Evolutionary conservation across 2,329 filamentous ascomycete species (phyloP), one percentile per base, ranked within the genome.

Genomic region (Monosporascus sp.): DNA sequence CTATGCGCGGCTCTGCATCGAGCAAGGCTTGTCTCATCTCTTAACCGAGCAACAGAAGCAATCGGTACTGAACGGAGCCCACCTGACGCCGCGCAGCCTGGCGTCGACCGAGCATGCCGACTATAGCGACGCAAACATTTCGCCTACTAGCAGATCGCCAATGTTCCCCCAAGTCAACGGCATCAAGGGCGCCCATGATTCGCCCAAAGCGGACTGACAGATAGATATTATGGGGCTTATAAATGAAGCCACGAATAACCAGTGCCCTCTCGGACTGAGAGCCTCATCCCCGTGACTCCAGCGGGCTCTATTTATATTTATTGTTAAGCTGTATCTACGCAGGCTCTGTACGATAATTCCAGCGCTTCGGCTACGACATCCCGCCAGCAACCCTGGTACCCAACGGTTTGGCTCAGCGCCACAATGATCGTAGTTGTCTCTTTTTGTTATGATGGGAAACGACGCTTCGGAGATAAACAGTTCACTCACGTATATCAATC

Each of bases 1-100:
- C 31, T 85, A 83, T 57, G 69, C 69, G 25, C 73, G 73, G 34
- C 66, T 84, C 18, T 83, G 79, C 62, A 68, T 74, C 50, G 78
- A 83, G 54, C 81, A 85, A 64, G 79, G 79, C n/a, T 71, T 84
- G 6, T 70, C 72, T 14, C 74, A 85, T 66, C 72, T 84, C 48
- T 51, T 83, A 54, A 70, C 71, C 31, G 73, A 72, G n/a, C 67
- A 70, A 37, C 68, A 71, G 52, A 77, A 74, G 51, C 71, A 75
- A 5, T 66, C 70, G 22, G 63, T 76, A 11, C 61, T 73, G 11
- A 81, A 80, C 47, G 79, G 77, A 22, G 65, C 73, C 27, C 73
- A 75, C 53, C 68, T 75, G 25, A 79, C 78, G 8, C 76, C 78
- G 1, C 67, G 65, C 22, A 76, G 74, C 56, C 65, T 68, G 61